Percentiles rank a stretch among this genome's conserved stretches.
Conservation (phyloP, 176 grass and related monocot species). For the Oryza australiensis region DNA sequence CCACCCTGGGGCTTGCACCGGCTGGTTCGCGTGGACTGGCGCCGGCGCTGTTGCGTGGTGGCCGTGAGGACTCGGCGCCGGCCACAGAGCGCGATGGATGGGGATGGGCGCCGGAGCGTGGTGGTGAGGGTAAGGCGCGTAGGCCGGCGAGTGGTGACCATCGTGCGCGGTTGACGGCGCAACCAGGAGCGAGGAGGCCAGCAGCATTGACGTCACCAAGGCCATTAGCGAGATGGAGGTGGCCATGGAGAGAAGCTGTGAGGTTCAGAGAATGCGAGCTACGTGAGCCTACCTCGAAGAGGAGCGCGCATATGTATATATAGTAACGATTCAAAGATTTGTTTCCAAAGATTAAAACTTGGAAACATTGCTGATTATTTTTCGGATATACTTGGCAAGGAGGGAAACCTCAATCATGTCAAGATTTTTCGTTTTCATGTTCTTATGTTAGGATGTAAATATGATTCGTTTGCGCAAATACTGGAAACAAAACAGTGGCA, state of each 20-base stretch:
- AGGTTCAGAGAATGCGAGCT: neutral
- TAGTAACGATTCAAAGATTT: neutral
- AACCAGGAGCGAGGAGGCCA: neutral
- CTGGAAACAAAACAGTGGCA: neutral
- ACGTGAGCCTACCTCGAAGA: neutral
- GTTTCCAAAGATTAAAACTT: neutral
- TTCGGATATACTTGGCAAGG: neutral
- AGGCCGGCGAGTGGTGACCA: neutral
- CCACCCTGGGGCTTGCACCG: neutral
- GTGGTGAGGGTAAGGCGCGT: neutral
- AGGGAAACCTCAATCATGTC: neutral
- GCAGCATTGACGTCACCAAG: constrained; percentile 2
- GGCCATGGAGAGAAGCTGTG: constrained; percentile 19
- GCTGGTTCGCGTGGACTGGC: neutral
- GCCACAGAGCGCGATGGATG: too few relatives aligned
- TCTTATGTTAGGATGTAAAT: neutral
- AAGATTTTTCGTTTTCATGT: constrained; percentile 14
- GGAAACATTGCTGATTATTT: neutral
- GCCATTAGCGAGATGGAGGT: neutral
- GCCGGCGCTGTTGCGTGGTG: neutral
- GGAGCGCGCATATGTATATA: constrained; percentile 27
- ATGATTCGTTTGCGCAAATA: neutral
- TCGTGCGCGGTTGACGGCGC: constrained; percentile 1
- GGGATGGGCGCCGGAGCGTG: too few relatives aligned
- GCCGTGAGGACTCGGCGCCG: neutral